A percentile compares a stretch with the other conserved stretches of the same genome.
phyloP scores from a whole-genome alignment of 768 basidiomycete species.

The Phlegmacium glaucopus region DNA sequence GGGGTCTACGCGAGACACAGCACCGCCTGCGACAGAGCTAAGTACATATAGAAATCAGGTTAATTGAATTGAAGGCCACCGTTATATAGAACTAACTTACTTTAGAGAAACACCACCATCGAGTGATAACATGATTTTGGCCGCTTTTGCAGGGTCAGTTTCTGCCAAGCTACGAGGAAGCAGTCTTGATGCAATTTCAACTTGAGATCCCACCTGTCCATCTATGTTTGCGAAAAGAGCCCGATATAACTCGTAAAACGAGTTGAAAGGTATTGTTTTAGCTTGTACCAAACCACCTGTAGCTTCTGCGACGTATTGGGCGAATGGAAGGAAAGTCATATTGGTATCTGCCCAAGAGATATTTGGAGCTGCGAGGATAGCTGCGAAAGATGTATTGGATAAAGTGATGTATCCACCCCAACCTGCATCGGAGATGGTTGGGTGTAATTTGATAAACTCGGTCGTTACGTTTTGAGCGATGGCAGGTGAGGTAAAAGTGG shows the following conservation, averaged over 20 bases:
- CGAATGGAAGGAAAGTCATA: conserved; percentile 30
- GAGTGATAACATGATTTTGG: conserved; percentile 19
- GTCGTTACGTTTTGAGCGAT: conserved; percentile 27
- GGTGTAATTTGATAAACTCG: conserved; percentile 31
- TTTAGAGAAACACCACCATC: conserved; percentile 15
- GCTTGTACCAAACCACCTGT: conserved; percentile 15
- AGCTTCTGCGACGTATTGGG: conserved; percentile 22
- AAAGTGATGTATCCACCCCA: conserved; percentile 40
- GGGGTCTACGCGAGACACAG: conserved; percentile 33
- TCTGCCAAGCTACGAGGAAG: conserved; percentile 26
- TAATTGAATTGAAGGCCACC: too few relatives aligned
- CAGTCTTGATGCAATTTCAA: conserved; percentile 31
- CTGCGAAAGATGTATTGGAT: conserved; percentile 13
- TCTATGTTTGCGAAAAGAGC: not conserved
- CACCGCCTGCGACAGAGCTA: conserved; percentile 44
- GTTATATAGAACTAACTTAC: too few relatives aligned
- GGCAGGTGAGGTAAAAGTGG: conserved; percentile 28
- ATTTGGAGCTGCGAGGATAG: conserved; percentile 31
- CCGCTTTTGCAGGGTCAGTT: conserved; percentile 20
- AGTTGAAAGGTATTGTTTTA: conserved; percentile 14
- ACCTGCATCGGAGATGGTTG: conserved; percentile 35
- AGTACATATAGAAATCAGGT: not conserved
- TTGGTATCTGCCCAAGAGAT: conserved; percentile 31
- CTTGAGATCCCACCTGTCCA: conserved; percentile 20
- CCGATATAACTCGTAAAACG: conserved; percentile 23